A percentile compares a stretch with the other conserved stretches of the same genome.
These are phyloP conservation scores for Mariannaea elegans DNA, from an alignment of 2,329 filamentous ascomycete species.

Conservation along the genomic window DNA sequence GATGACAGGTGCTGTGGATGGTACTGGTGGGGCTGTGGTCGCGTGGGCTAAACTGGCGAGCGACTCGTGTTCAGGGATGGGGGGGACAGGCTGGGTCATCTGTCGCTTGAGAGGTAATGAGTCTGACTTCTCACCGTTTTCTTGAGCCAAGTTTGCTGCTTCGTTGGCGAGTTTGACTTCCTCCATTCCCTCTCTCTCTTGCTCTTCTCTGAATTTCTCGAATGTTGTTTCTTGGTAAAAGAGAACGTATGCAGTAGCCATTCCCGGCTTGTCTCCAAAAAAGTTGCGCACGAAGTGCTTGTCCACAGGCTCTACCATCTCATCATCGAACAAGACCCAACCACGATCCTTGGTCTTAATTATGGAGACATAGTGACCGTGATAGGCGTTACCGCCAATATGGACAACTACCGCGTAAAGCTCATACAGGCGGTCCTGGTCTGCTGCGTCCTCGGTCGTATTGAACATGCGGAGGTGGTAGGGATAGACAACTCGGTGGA, in stretches of 20 bases:
- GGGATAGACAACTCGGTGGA: constrained; percentile 95
- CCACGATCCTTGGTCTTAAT: constrained; percentile 97
- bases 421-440: constrained; percentile 94
- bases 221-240: constrained; percentile 94
- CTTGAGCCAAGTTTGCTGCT: constrained; percentile 64
- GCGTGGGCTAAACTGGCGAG: constrained; percentile 72
- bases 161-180: constrained; percentile 66
- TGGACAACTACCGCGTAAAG: constrained; percentile 97
- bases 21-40: constrained; percentile 64
- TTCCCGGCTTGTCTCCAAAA: constrained; percentile 90
- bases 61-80: constrained; percentile 57
- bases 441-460: constrained; percentile 93
- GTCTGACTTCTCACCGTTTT: constrained; percentile 57
- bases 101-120: constrained; percentile 57
- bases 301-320: constrained; percentile 98
- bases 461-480: constrained; percentile 98
- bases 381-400: constrained; percentile 95
- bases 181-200: constrained; percentile 79
- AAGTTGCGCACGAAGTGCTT: constrained; percentile 97
- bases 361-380: constrained; percentile 97
- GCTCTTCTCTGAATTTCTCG: constrained; percentile 76
- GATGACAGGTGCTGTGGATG: constrained; percentile 26
- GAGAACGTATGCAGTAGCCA: constrained; percentile 94
- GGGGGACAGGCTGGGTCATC: constrained; percentile 57
- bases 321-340: constrained; percentile 97